These are phyloP conservation scores for Plantago lanceolata DNA, from an alignment of 305 asterid species.

Conservation along the genomic window DNA sequence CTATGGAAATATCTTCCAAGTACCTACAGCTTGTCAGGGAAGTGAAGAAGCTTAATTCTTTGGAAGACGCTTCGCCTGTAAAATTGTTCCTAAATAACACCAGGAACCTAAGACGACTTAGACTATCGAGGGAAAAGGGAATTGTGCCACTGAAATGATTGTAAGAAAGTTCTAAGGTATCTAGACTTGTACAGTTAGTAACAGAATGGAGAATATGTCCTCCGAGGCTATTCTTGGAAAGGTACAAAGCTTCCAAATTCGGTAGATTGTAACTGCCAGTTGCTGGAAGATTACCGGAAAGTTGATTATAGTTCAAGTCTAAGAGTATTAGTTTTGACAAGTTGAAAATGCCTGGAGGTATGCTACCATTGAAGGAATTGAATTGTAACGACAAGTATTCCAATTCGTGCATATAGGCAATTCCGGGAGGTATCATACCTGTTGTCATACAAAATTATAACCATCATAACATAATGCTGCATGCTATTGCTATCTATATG, in stretches of 20 bases:
- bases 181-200: conserved; percentile 15
- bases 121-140: conserved; percentile 18
- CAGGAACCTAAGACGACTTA: conserved; percentile 1
- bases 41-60: conserved; percentile 23
- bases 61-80: conserved; percentile 11
- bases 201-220: conserved; percentile 16
- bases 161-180: background rate
- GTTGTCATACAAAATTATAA: background rate
- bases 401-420: conserved; percentile 2
- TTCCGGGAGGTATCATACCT: conserved; percentile 6
- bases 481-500: no score
- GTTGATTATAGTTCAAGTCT: background rate
- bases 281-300: conserved; percentile 10
- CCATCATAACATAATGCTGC: no score
- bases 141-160: conserved; percentile 21
- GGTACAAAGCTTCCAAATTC: conserved; percentile 5
- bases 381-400: conserved; percentile 1
- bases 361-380: conserved; percentile 7
- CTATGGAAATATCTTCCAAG: background rate
- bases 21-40: conserved; percentile 18
- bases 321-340: background rate
- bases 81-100: background rate
- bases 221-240: background rate
- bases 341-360: conserved; percentile 16
- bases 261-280: conserved; percentile 7